phyloP scores from a whole-genome alignment of 305 asterid species.

The Andrographis paniculata region DNA sequence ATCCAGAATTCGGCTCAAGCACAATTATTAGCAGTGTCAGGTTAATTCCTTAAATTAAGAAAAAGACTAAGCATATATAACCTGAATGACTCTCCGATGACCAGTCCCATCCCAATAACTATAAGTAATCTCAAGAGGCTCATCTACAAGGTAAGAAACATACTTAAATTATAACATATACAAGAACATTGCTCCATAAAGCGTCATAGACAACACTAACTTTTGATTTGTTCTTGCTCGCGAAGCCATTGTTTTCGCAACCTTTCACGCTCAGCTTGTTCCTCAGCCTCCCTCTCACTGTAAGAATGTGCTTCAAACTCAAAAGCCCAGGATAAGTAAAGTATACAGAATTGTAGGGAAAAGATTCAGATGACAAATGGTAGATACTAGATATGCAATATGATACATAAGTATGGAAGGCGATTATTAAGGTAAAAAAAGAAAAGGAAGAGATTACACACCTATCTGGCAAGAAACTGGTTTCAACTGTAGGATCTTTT shows the following conservation, averaged over 20 bases:
- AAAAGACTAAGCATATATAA: no score
- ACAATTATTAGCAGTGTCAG: neutral
- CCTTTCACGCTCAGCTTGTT: conserved; percentile 97
- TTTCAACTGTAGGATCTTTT: conserved; percentile 95
- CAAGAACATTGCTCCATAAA: conserved; percentile 4
- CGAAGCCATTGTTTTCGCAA: conserved; percentile 79
- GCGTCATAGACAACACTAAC: conserved; percentile 26
- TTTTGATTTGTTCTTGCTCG: conserved; percentile 88
- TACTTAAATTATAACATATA: conserved; percentile 10
- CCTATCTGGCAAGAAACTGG: conserved; percentile 98
- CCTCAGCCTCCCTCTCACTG: conserved; percentile 99
- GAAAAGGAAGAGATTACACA: conserved; percentile 32
- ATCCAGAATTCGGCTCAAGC: conserved; percentile 1
- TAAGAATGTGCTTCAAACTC: conserved; percentile 79
- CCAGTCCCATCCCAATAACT: conserved; percentile 99
- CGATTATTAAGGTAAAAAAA: neutral
- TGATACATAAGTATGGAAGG: conserved; percentile 10
- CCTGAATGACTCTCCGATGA: conserved; percentile 89
- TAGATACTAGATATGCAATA: conserved; percentile 5
- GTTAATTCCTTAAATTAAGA: conserved; percentile 1
- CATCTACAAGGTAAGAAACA: conserved; percentile 40
- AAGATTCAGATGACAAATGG: neutral
- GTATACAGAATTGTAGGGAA: conserved; percentile 12
- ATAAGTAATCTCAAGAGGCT: conserved; percentile 89
- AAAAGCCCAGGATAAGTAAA: conserved; percentile 53